Conservation (phyloP, 2,329 filamentous ascomycete genomes). For the Sporothrix humicola region DNA sequence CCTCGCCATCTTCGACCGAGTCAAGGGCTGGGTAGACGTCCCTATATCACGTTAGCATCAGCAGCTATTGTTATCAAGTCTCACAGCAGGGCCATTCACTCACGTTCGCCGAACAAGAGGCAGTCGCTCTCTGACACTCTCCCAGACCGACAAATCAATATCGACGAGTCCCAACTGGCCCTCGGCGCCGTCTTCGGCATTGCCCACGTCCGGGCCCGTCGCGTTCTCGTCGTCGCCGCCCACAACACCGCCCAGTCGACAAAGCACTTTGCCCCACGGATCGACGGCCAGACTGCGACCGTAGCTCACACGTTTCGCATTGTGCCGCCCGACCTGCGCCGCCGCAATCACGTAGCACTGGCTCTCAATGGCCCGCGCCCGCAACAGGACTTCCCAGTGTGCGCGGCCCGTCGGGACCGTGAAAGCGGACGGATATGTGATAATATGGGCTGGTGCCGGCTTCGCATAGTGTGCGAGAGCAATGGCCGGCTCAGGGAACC, state of each 20-base stretch:
- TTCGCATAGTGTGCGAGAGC: conserved; percentile 58
- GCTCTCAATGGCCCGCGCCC: conserved; percentile 84
- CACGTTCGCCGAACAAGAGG: conserved; percentile 59
- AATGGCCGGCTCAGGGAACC: conserved; percentile 78
- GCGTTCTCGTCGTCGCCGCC: conserved; percentile 49
- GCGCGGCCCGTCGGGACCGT: conserved; percentile 82
- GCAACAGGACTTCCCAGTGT: conserved; percentile 82
- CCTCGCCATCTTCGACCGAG: not conserved
- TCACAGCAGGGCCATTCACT: no score
- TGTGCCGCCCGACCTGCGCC: conserved; percentile 76
- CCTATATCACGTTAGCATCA: conserved; percentile 23
- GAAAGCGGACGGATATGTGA: conserved; percentile 90
- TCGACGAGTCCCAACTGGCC: conserved; percentile 61
- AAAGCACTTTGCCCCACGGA: conserved; percentile 81
- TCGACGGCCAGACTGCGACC: conserved; percentile 85
- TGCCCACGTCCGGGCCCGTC: conserved; percentile 28
- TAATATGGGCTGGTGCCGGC: conserved; percentile 65
- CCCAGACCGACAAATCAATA: conserved; percentile 56
- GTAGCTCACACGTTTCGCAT: conserved; percentile 71
- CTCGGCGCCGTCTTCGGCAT: conserved; percentile 46
- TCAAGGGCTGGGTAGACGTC: conserved; percentile 37
- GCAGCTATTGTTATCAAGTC: no score
- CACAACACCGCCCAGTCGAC: conserved; percentile 63
- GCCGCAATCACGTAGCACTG: conserved; percentile 87
- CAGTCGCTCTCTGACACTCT: conserved; percentile 58